phyloP scores from a whole-genome alignment of 75 land plant species.

The Selaginella tamariscina region DNA sequence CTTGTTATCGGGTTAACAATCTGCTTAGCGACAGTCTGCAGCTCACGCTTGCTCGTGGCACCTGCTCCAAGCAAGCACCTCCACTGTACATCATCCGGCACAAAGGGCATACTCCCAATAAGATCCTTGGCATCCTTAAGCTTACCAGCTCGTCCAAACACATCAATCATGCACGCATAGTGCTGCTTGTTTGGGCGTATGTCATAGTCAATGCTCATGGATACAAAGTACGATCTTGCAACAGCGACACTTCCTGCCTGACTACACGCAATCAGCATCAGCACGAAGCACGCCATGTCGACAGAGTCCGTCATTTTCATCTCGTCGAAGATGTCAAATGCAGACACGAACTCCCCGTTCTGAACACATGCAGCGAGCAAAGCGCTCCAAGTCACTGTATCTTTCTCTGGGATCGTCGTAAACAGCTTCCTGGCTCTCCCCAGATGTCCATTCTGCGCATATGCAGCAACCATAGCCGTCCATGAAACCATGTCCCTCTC shows the following conservation, averaged over 20 bases:
- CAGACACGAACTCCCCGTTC: neutral
- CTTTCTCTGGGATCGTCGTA: neutral
- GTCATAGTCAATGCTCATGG: conserved; percentile 10
- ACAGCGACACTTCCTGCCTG: neutral
- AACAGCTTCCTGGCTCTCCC: neutral
- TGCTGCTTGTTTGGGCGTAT: conserved; percentile 16
- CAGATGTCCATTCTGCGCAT: neutral
- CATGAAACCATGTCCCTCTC: neutral
- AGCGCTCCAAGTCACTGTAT: neutral
- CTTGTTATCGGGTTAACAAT: neutral
- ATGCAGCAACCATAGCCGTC: conserved; percentile 9
- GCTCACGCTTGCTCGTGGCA: neutral
- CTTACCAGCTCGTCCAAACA: conserved; percentile 17
- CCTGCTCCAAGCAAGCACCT: neutral
- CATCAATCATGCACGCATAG: conserved; percentile 19
- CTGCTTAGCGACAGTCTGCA: neutral
- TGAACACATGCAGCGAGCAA: conserved; percentile 5
- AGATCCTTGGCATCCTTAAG: conserved; percentile 13
- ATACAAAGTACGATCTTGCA: conserved; percentile 1
- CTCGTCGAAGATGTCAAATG: neutral
- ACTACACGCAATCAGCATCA: conserved; percentile 14
- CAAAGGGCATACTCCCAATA: conserved; percentile 13
- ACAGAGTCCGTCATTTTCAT: neutral
- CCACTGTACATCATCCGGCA: neutral
- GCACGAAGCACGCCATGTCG: neutral